Evolutionary conservation across 257 asterid genomes (phyloP).

Genomic region (Scutellaria barbata): DNA sequence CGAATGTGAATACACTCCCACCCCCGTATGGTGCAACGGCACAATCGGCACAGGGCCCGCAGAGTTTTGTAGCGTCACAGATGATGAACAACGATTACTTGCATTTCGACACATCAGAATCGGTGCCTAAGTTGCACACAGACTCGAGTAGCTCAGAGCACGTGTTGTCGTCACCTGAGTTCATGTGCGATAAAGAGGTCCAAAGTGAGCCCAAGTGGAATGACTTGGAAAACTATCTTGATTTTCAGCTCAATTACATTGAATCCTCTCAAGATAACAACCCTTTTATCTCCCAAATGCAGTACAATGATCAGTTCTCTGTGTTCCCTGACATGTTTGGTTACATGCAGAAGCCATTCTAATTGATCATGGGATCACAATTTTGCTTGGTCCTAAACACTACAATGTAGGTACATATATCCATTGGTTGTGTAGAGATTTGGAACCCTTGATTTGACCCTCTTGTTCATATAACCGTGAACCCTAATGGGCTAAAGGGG

Average conservation of each 20-base stretch:
- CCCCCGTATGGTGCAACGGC: slow-evolving; percentile 15
- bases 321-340: slow-evolving; percentile 59
- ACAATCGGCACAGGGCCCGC: slow-evolving; percentile 20
- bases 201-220: slow-evolving; percentile 64
- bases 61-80: slow-evolving; percentile 5
- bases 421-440: not conserved
- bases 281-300: slow-evolving; percentile 55
- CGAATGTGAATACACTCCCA: slow-evolving; percentile 27
- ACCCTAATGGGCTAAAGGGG: not conserved
- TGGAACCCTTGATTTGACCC: not conserved
- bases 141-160: slow-evolving; percentile 76
- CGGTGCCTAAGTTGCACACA: slow-evolving; percentile 57
- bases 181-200: slow-evolving; percentile 57
- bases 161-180: slow-evolving; percentile 50
- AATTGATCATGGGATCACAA: slow-evolving; percentile 20
- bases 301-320: slow-evolving; percentile 50
- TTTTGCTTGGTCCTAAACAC: slow-evolving; percentile 6
- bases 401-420: slow-evolving; percentile 15
- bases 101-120: slow-evolving; percentile 54
- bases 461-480: not conserved
- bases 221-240: slow-evolving; percentile 45
- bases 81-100: slow-evolving; percentile 31
- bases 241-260: slow-evolving; percentile 51
- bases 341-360: slow-evolving; percentile 52
- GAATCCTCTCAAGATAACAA: slow-evolving; percentile 61